Conservation (phyloP, 129 eudicot genomes). For the Chrysanthemum makinoi region DNA sequence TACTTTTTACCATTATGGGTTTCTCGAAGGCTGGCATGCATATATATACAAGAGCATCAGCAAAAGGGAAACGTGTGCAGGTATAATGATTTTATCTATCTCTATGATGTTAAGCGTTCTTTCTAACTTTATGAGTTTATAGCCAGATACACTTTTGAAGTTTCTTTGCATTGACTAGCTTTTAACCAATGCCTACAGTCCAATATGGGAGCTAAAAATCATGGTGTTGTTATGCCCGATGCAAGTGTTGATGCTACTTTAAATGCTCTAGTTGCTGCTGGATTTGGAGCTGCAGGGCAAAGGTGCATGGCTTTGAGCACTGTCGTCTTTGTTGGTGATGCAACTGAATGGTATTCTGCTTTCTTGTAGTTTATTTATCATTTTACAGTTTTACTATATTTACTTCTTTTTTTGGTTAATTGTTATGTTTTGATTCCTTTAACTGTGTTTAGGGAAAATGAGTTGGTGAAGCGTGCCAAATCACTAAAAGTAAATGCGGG, state of each 20-base stretch:
- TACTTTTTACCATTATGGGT: constrained; percentile 14
- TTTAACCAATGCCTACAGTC: constrained; percentile 42
- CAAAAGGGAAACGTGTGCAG: constrained; percentile 98
- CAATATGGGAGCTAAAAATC: constrained; percentile 99
- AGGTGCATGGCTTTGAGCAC: constrained; percentile 99
- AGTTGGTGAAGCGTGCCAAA: constrained; percentile 81
- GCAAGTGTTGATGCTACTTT: constrained; percentile 78
- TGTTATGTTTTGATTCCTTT: background rate
- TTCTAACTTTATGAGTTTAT: constrained; percentile 11
- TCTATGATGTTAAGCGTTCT: constrained; percentile 3
- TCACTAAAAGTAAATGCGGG: constrained; percentile 84
- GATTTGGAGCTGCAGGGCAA: constrained; percentile 99
- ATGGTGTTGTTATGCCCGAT: constrained; percentile 92
- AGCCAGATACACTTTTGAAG: background rate
- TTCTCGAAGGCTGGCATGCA: constrained; percentile 92
- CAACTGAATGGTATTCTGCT: constrained; percentile 65
- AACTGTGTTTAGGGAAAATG: constrained; percentile 62
- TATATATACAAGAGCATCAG: constrained; percentile 86
- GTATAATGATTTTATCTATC: constrained; percentile 29
- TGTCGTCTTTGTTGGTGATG: constrained; percentile 87
- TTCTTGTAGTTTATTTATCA: background rate
- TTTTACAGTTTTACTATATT: background rate
- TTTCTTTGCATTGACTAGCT: too few relatives aligned
- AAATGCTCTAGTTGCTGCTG: constrained; percentile 94
- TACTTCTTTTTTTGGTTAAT: background rate